Evolutionary conservation across 768 basidiomycete genomes (phyloP).

Genomic region (Hericium alpestre): DNA sequence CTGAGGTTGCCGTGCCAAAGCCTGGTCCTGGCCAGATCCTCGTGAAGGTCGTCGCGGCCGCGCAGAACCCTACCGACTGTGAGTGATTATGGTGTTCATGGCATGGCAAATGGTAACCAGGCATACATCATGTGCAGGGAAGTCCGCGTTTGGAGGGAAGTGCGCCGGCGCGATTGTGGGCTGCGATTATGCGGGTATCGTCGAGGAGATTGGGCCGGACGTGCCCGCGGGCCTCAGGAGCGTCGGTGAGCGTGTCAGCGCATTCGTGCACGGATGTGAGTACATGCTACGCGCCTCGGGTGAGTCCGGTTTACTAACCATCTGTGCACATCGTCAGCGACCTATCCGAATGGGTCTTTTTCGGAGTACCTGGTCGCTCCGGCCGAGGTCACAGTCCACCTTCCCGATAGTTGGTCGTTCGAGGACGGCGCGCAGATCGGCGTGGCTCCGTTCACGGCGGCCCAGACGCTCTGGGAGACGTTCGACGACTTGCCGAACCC

Average conservation of each 20-base stretch:
- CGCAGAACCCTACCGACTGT: slow-evolving; percentile 2
- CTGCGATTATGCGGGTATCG: slow-evolving; percentile 8
- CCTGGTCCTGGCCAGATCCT: not conserved
- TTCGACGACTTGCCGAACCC: slow-evolving; percentile 6
- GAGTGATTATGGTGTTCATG: not conserved
- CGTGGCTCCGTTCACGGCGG: slow-evolving; percentile 7
- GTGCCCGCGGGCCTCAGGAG: slow-evolving; percentile 5
- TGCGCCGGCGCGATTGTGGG: slow-evolving; percentile 4
- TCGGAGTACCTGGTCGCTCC: slow-evolving; percentile 6
- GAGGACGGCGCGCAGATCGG: slow-evolving; percentile 12
- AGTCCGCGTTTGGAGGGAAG: not conserved
- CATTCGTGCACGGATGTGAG: slow-evolving; percentile 1
- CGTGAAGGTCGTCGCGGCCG: not conserved
- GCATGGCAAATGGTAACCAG: no score
- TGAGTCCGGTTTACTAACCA: no score
- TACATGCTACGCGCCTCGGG: not conserved
- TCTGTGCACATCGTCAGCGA: not conserved
- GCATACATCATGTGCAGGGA: not conserved
- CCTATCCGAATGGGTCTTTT: slow-evolving; percentile 2
- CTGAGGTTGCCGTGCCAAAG: not conserved
- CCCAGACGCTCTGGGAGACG: slow-evolving; percentile 6
- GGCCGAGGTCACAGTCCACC: slow-evolving; percentile 1
- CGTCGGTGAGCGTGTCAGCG: slow-evolving; percentile 10
- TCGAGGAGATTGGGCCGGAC: slow-evolving; percentile 9
- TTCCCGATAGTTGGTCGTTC: slow-evolving; percentile 9